Percentiles rank a stretch among this genome's conserved stretches.
These are phyloP conservation scores for Coccomyxa sp. DNA, from an alignment of 139 green algal genomes.

Conservation along the genomic window DNA sequence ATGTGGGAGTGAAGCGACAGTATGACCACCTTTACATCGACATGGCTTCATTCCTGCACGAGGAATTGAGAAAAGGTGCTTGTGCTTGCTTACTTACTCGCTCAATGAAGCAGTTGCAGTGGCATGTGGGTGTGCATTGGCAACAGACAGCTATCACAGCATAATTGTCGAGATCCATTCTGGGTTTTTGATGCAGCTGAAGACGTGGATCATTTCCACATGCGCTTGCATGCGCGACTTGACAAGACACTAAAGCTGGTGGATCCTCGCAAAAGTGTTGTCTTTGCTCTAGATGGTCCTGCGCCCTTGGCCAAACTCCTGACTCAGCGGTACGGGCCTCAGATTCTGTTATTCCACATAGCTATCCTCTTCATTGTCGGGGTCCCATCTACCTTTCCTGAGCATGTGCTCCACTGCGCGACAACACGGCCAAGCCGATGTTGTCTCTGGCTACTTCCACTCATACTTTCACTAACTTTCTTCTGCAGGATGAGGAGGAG, in stretches of 20 bases:
- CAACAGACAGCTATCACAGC: background rate
- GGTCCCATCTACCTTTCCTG: background rate
- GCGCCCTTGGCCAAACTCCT: constrained; percentile 86
- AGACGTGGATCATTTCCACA: constrained; percentile 54
- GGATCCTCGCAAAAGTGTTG: constrained; percentile 55
- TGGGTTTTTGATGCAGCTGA: constrained; percentile 26
- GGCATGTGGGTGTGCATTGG: background rate
- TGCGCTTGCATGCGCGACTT: constrained; percentile 51
- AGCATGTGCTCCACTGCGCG: background rate
- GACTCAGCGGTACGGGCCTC: constrained; percentile 55
- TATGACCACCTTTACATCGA: constrained; percentile 73
- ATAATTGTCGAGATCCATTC: background rate
- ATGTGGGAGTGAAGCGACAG: constrained; percentile 26
- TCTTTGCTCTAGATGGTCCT: constrained; percentile 77
- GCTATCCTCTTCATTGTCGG: too few species aligned
- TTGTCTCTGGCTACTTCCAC: background rate
- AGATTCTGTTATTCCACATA: too few species aligned
- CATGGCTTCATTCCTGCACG: constrained; percentile 66
- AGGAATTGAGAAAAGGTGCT: constrained; percentile 54
- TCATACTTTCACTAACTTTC: background rate
- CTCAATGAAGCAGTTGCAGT: background rate
- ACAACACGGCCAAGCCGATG: too few species aligned
- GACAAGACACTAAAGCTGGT: constrained; percentile 51
- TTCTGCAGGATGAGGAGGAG: background rate
- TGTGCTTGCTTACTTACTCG: background rate